A percentile compares a stretch with the other conserved stretches of the same genome.
These are phyloP conservation scores for Isatis lusitanica DNA, from an alignment of 441 rosid species.

Conservation along the genomic window DNA sequence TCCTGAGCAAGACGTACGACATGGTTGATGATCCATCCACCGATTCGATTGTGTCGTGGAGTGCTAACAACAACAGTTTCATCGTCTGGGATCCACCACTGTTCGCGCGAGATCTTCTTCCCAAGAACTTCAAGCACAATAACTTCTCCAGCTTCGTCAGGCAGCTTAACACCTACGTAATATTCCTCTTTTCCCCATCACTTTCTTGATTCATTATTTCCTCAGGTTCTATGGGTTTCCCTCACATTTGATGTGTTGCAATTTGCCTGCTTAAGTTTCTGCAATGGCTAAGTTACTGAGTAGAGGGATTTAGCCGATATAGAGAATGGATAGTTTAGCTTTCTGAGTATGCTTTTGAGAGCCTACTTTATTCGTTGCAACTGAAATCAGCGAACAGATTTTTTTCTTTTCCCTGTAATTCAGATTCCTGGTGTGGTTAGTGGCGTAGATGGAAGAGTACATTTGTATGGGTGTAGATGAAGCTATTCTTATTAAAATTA, in stretches of 20 bases:
- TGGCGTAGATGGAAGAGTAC: not conserved
- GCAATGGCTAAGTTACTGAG: not conserved
- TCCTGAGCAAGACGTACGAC: slow-evolving; percentile 91
- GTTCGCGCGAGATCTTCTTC: slow-evolving; percentile 79
- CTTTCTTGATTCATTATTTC: not conserved
- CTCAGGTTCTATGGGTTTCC: not conserved
- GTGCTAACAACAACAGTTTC: slow-evolving; percentile 67
- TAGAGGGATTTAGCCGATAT: not conserved
- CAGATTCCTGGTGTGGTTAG: not conserved
- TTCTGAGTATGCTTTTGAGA: not conserved
- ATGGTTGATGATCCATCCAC: slow-evolving; percentile 85
- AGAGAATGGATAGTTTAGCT: slow-evolving; percentile 1
- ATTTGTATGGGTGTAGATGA: not conserved
- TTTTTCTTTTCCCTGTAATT: not conserved
- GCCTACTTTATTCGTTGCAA: not conserved
- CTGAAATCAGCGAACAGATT: not conserved
- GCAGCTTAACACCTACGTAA: slow-evolving; percentile 85
- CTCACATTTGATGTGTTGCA: not conserved
- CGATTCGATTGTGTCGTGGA: slow-evolving; percentile 80
- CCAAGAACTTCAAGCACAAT: slow-evolving; percentile 86
- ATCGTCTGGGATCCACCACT: slow-evolving; percentile 94
- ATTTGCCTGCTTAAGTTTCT: slow-evolving; percentile 3
- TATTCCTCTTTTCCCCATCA: not conserved
- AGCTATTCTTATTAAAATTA: not conserved
- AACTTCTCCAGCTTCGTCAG: slow-evolving; percentile 94